Evolutionary conservation across 2,329 filamentous ascomycete species (phyloP).

Genomic region (Colletotrichum incanum): DNA sequence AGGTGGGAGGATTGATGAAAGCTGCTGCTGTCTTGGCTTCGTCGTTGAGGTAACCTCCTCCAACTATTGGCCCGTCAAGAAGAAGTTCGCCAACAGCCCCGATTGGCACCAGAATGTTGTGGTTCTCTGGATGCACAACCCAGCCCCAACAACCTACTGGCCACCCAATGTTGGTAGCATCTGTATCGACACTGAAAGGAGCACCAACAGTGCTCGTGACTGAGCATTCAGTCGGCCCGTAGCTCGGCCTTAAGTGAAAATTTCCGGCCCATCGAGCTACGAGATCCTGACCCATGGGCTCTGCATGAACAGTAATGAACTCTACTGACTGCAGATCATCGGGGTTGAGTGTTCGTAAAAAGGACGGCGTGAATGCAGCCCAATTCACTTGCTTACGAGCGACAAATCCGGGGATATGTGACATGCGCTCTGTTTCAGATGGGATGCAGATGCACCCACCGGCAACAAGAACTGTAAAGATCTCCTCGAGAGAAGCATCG

Average conservation of each 20-base stretch:
- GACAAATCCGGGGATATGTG: slow-evolving; percentile 65
- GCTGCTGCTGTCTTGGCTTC: slow-evolving; percentile 16
- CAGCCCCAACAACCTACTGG: slow-evolving; percentile 47
- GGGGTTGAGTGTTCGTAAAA: slow-evolving; percentile 64
- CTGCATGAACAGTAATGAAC: slow-evolving; percentile 53
- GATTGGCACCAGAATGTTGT: slow-evolving; percentile 23
- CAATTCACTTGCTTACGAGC: slow-evolving; percentile 66
- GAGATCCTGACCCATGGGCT: slow-evolving; percentile 47
- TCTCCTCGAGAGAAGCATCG: slow-evolving; percentile 67
- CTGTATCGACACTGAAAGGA: neutral
- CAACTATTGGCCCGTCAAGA: slow-evolving; percentile 29
- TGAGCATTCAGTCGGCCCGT: slow-evolving; percentile 49
- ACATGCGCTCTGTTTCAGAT: slow-evolving; percentile 57
- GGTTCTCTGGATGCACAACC: slow-evolving; percentile 47
- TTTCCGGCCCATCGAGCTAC: slow-evolving; percentile 45
- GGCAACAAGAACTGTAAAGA: slow-evolving; percentile 65
- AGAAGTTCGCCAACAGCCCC: slow-evolving; percentile 37
- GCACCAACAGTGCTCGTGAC: slow-evolving; percentile 52
- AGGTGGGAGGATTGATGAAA: slow-evolving; percentile 21
- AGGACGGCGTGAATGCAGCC: slow-evolving; percentile 71
- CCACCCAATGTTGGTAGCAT: slow-evolving; percentile 45
- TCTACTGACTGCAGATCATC: slow-evolving; percentile 54
- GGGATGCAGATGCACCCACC: slow-evolving; percentile 60
- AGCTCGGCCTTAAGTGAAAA: slow-evolving; percentile 46
- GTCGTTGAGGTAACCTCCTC: slow-evolving; percentile 33